These are phyloP conservation scores for Talaromyces pinophilus DNA, from an alignment of 2,329 filamentous ascomycete species.

Conservation along the genomic window DNA sequence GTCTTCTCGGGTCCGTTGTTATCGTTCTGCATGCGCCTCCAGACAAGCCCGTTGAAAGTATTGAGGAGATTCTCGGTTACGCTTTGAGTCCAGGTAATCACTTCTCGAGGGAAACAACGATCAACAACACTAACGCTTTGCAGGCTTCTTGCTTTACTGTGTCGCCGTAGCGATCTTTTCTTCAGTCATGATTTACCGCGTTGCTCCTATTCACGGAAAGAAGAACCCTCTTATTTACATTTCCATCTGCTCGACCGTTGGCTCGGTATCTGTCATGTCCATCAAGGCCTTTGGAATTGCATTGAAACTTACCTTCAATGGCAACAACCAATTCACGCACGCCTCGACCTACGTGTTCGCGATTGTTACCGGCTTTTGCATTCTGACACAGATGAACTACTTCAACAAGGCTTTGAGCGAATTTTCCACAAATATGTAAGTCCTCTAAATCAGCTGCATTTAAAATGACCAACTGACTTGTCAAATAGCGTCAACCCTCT, in stretches of 20 bases:
- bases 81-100: slow-evolving; percentile 81
- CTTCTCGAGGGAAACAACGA: neutral
- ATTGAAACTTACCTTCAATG: slow-evolving; percentile 87
- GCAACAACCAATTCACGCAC: slow-evolving; percentile 92
- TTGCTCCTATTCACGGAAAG: slow-evolving; percentile 86
- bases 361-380: slow-evolving; percentile 89
- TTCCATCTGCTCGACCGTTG: slow-evolving; percentile 95
- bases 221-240: slow-evolving; percentile 95
- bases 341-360: slow-evolving; percentile 97
- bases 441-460: slow-evolving; percentile 25
- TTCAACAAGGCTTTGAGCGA: slow-evolving; percentile 98
- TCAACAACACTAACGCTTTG: slow-evolving; percentile 9
- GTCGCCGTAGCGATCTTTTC: slow-evolving; percentile 78
- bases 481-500: slow-evolving; percentile 78
- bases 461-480: neutral
- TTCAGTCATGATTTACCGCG: slow-evolving; percentile 91
- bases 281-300: slow-evolving; percentile 99
- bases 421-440: slow-evolving; percentile 96
- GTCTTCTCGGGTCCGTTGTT: slow-evolving; percentile 91
- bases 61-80: slow-evolving; percentile 88
- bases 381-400: slow-evolving; percentile 99
- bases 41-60: slow-evolving; percentile 84
- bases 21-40: slow-evolving; percentile 97
- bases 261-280: slow-evolving; percentile 97
- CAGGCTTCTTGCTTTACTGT: slow-evolving; percentile 89